Percentiles rank a stretch among this genome's conserved stretches.
Conservation (phyloP, 257 asterid species). For the Plantago ovata region DNA sequence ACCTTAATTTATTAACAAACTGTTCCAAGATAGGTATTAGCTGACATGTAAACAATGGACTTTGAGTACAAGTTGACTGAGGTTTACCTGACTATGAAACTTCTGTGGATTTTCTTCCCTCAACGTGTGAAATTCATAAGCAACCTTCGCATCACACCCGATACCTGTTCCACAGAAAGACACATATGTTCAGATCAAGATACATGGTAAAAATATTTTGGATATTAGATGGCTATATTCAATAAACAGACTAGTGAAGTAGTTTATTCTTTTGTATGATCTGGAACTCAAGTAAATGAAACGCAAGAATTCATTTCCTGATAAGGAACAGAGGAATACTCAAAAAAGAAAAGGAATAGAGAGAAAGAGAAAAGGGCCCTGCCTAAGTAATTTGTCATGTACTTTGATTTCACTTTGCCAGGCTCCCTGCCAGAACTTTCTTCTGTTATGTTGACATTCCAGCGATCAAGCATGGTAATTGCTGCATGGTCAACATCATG, state of each 20-base stretch:
- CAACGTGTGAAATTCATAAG: slow-evolving; percentile 69
- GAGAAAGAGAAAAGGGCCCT: slow-evolving; percentile 18
- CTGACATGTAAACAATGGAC: background rate
- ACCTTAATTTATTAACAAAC: slow-evolving; percentile 81
- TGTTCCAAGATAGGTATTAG: slow-evolving; percentile 36
- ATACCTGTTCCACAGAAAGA: slow-evolving; percentile 45
- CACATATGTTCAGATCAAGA: background rate
- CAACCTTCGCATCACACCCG: slow-evolving; percentile 92
- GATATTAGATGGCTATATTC: slow-evolving; percentile 1
- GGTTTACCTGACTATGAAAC: slow-evolving; percentile 68
- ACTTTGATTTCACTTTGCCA: slow-evolving; percentile 53
- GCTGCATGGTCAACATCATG: slow-evolving; percentile 73
- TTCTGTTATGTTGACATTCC: slow-evolving; percentile 63
- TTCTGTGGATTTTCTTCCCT: slow-evolving; percentile 81
- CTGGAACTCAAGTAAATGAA: slow-evolving; percentile 3
- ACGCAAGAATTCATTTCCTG: slow-evolving; percentile 3
- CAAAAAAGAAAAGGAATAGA: background rate
- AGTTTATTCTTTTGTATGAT: slow-evolving; percentile 8
- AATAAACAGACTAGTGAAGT: slow-evolving; percentile 17
- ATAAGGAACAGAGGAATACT: slow-evolving; percentile 2
- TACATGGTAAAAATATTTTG: background rate
- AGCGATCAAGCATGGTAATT: slow-evolving; percentile 81
- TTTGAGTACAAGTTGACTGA: background rate
- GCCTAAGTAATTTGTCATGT: slow-evolving; percentile 90
- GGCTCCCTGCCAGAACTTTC: slow-evolving; percentile 40